Base-by-base conservation (phyloP, 768 basidiomycete species). In the Rhodotorula paludigena region DNA sequence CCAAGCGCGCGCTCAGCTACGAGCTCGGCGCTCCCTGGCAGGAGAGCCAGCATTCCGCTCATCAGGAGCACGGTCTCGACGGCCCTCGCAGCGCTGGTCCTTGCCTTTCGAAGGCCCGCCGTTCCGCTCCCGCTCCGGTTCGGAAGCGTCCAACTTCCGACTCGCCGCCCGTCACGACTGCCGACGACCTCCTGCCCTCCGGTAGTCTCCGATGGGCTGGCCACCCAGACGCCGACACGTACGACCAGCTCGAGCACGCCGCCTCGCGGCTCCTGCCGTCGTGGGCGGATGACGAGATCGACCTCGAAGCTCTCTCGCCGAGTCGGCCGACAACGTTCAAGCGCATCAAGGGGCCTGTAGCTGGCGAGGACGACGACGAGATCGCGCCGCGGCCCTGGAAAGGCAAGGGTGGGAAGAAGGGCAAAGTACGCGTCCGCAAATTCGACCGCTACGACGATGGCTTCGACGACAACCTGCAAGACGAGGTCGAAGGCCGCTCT, bases 11-110 rank as follows among this genome's bases (percentile, higher is more conserved):
- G 15, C 59, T 66, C 47, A 39, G 20, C 18, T 56, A 58, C 48
- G 65, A 66, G 39, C 59, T 66, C 23, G 64, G 51, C 14, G 48
- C n/a, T n/a, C n/a, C n/a, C n/a, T n/a, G n/a, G n/a, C n/a, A n/a
- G n/a, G n/a, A n/a, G n/a, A n/a, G n/a, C n/a, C n/a, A n/a, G n/a
- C n/a, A n/a, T n/a, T n/a, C n/a, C n/a, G n/a, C n/a, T n/a, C n/a
- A n/a, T n/a, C n/a, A n/a, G n/a, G n/a, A n/a, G n/a, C n/a, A n/a
- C n/a, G n/a, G n/a, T n/a, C n/a, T n/a, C n/a, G n/a, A n/a, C n/a
- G n/a, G n/a, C n/a, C n/a, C n/a, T n/a, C n/a, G n/a, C n/a, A n/a
- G n/a, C n/a, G n/a, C n/a, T n/a, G n/a, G n/a, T n/a, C n/a, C n/a
- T n/a, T n/a, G n/a, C n/a, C n/a, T n/a, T n/a, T n/a, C 49, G 2